phyloP scores from a whole-genome alignment of 441 rosid species.

The Populus hybrid region DNA sequence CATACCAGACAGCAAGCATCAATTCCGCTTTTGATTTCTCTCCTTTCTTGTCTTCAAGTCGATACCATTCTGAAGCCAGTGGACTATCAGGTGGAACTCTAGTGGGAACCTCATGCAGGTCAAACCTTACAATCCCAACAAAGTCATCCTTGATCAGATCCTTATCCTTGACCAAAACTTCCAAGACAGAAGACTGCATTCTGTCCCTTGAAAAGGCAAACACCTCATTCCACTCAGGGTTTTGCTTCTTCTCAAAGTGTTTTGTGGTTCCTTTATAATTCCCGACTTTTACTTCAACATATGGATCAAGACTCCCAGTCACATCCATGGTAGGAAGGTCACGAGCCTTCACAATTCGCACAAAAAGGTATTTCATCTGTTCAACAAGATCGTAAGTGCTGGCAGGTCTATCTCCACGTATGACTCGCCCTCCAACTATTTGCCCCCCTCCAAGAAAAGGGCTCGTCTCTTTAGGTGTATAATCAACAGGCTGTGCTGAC shows the following conservation, averaged over 20 bases:
- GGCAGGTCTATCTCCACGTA: slow-evolving; percentile 53
- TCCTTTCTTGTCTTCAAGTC: slow-evolving; percentile 63
- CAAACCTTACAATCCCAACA: slow-evolving; percentile 65
- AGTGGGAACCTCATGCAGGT: slow-evolving; percentile 67
- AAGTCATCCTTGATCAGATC: slow-evolving; percentile 68
- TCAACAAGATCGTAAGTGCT: slow-evolving; percentile 84
- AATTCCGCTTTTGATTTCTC: slow-evolving; percentile 66
- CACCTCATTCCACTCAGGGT: slow-evolving; percentile 88
- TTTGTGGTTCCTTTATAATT: slow-evolving; percentile 73
- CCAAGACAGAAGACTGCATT: slow-evolving; percentile 57
- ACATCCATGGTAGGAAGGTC: slow-evolving; percentile 70
- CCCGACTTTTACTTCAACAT: slow-evolving; percentile 75
- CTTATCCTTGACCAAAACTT: slow-evolving; percentile 81
- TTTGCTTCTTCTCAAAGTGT: slow-evolving; percentile 66
- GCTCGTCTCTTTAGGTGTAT: slow-evolving; percentile 72
- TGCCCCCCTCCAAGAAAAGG: slow-evolving; percentile 89
- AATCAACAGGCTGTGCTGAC: slow-evolving; percentile 57
- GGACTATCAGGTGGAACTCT: slow-evolving; percentile 87
- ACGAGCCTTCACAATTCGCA: slow-evolving; percentile 79
- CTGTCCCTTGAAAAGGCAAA: slow-evolving; percentile 79
- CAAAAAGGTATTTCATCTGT: slow-evolving; percentile 77
- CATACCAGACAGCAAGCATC: slow-evolving; percentile 92
- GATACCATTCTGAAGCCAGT: slow-evolving; percentile 88
- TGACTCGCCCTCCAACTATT: slow-evolving; percentile 75
- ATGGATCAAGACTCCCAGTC: slow-evolving; percentile 90